Percentiles rank a stretch among this genome's conserved stretches.
These are phyloP conservation scores for Syncephalastrum racemosum DNA, from an alignment of 371 early-diverging fungal species.

Conservation along the genomic window DNA sequence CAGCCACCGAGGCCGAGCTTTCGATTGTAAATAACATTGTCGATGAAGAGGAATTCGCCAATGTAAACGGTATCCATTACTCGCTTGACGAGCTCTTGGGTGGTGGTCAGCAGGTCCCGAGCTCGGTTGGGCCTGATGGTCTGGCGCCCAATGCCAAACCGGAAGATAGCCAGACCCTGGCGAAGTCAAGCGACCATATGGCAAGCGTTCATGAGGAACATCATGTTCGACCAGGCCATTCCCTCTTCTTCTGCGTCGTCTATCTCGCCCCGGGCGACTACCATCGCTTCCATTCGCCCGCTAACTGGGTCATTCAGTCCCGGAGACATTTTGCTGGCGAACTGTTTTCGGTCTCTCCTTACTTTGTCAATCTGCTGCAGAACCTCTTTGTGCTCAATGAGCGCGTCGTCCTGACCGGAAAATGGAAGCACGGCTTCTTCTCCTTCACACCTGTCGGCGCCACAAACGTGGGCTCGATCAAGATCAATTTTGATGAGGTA, in stretches of 20 bases:
- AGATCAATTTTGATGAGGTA: constrained; percentile 87
- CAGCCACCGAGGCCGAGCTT: constrained; percentile 40
- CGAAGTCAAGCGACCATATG: constrained; percentile 11
- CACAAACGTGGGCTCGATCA: constrained; percentile 96
- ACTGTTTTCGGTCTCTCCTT: constrained; percentile 92
- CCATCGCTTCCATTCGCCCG: constrained; percentile 97
- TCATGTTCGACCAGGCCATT: constrained; percentile 64
- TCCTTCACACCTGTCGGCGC: constrained; percentile 97
- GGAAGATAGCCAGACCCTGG: constrained; percentile 23
- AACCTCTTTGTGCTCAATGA: constrained; percentile 96
- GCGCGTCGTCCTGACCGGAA: constrained; percentile 88
- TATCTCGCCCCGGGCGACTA: constrained; percentile 98
- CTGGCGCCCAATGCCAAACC: constrained; percentile 29
- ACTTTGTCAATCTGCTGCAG: constrained; percentile 75
- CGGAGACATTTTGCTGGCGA: constrained; percentile 93
- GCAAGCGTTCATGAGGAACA: constrained; percentile 36
- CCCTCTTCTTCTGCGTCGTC: constrained; percentile 85
- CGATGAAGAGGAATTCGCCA: constrained; percentile 76
- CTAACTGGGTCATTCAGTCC: constrained; percentile 87
- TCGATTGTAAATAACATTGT: constrained; percentile 37
- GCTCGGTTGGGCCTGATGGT: constrained; percentile 46
- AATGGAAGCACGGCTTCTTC: constrained; percentile 94
- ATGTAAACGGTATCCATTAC: constrained; percentile 92
- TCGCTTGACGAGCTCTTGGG: constrained; percentile 84
- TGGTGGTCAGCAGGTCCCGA: constrained; percentile 27